Conservation (phyloP, 2,329 filamentous ascomycete species). For the Fusarium oligoseptatum region DNA sequence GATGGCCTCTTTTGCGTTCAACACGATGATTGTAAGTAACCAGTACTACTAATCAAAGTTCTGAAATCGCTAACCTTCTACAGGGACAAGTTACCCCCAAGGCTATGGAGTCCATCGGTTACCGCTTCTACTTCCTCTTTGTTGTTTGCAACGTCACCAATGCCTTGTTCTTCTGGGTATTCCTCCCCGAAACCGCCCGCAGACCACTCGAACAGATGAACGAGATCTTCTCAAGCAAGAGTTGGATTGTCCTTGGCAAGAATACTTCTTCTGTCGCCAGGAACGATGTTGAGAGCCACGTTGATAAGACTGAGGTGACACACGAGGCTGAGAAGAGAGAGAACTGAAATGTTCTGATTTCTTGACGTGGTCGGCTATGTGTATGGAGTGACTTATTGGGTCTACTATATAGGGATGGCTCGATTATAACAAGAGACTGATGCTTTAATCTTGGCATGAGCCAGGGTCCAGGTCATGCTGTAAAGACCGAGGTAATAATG, state of each 20-base stretch:
- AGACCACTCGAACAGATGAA: conserved; percentile 75
- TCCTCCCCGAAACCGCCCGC: conserved; percentile 73
- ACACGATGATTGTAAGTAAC: conserved; percentile 71
- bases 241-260: conserved; percentile 67
- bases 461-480: background rate
- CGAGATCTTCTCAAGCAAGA: conserved; percentile 70
- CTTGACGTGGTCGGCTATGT: background rate
- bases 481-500: background rate
- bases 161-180: conserved; percentile 67
- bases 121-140: conserved; percentile 59
- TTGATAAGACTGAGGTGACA: conserved; percentile 70
- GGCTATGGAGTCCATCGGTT: conserved; percentile 58
- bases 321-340: conserved; percentile 17
- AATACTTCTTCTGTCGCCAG: background rate
- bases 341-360: background rate
- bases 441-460: background rate
- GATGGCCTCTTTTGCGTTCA: conserved; percentile 81
- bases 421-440: background rate
- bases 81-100: conserved; percentile 70
- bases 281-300: conserved; percentile 69
- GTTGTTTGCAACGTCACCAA: conserved; percentile 69
- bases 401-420: background rate
- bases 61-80: background rate
- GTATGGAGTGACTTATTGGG: background rate
- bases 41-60: background rate